A percentile compares a stretch with the other conserved stretches of the same genome.
Conservation (phyloP, 805 yeast species). For the Candida jianshihensis region DNA sequence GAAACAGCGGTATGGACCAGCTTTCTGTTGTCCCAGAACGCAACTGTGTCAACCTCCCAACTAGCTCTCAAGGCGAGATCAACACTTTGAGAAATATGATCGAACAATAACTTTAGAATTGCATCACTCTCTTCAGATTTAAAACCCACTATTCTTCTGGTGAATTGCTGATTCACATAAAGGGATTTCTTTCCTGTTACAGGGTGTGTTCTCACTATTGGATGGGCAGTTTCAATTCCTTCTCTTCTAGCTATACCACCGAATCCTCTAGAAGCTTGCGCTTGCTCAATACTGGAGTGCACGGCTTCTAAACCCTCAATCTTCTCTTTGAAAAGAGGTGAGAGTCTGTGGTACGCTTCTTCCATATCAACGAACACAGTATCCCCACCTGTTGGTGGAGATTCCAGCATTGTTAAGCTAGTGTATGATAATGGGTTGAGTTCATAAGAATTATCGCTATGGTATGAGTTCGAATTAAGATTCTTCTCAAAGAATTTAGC, state of each 20-base stretch:
- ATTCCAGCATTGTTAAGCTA: constrained; percentile 43
- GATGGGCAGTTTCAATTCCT: constrained; percentile 31
- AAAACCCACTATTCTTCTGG: constrained; percentile 45
- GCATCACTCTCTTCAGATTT: constrained; percentile 43
- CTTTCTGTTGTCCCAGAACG: constrained; percentile 21
- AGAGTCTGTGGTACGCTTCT: constrained; percentile 46
- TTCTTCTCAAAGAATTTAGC: constrained; percentile 4
- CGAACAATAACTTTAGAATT: constrained; percentile 39
- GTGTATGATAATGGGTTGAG: constrained; percentile 51
- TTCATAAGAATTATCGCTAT: constrained; percentile 51
- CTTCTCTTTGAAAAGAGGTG: constrained; percentile 40
- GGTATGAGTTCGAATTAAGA: constrained; percentile 30
- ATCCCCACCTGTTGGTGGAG: constrained; percentile 47
- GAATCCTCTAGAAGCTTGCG: constrained; percentile 40
- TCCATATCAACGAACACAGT: constrained; percentile 48
- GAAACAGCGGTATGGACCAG: constrained; percentile 47
- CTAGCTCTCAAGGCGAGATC: constrained; percentile 18
- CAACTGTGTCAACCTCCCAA: constrained; percentile 18
- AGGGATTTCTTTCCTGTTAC: constrained; percentile 57
- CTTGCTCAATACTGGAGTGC: constrained; percentile 35
- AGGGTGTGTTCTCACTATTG: constrained; percentile 57
- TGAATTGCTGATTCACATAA: constrained; percentile 45
- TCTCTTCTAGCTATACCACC: constrained; percentile 41
- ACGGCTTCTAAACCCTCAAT: constrained; percentile 38
- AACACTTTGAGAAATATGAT: constrained; percentile 39